Base-by-base conservation (phyloP, 2,329 filamentous ascomycete genomes). In the Diaporthe ilicicola region DNA sequence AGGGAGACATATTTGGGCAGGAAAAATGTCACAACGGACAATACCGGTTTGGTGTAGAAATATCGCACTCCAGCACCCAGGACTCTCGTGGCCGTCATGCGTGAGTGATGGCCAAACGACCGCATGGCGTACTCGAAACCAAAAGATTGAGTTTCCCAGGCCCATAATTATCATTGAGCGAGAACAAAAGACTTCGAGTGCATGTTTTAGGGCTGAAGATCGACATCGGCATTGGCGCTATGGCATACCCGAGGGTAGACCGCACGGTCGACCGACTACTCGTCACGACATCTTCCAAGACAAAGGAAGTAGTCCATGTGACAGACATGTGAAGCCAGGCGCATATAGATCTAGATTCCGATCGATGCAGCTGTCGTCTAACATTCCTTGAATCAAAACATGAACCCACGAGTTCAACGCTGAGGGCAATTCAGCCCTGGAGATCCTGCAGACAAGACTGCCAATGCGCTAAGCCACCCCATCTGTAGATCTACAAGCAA, bases 221-320 rank as follows among this genome's bases (percentile, higher is more conserved):
- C 19, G 7, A 1, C 12, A n/a, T 50, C 13, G 15, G 3, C 29
- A 50, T 64, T 13, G n/a, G 29, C 42, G 44, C 44, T 27, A 19
- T 64, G 7, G 44, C 59, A 64, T 42, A n/a, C n/a, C n/a, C n/a
- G n/a, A n/a, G n/a, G n/a, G n/a, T n/a, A 37, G 59, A 64, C 59
- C 46, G n/a, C n/a, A n/a, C n/a, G 59, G 59, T 64, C 13, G n/a
- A 29, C 2, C 9, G 29, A 24, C 59, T 46, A 48, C 10, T 19
- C 2, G 39, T 46, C 19, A 48, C 27, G 9, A 34, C 9, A 10
- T 17, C 19, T 15, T 17, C 27, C 27, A 17, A 12, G n/a, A 62
- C 59, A 62, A 48, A 62, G 34, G 19, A 37, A 48, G 9, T 17
- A 1, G 9, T 27, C 22, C 59, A 64, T 64, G 59, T 64, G 29